Evolutionary conservation across 169 alveolate genomes (phyloP), one percentile per base, ranked within the genome.

Genomic region (Theileria orientalis): DNA sequence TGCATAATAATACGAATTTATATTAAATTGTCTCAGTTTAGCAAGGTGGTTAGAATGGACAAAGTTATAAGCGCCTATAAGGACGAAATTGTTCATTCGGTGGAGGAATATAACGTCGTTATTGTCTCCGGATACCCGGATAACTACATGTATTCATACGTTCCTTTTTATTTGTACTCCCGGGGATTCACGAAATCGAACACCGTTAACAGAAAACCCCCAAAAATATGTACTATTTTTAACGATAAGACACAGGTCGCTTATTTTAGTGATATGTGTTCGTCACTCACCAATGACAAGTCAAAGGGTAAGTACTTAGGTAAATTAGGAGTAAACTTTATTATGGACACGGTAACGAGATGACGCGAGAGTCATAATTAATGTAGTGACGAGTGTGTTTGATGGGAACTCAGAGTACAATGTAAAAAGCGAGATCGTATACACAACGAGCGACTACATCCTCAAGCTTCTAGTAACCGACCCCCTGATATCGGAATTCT

Each of bases 401-500:
- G 83, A 44, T 13, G 32, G 49, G 41, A n/a, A 30, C 37, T 27
- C 75, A 0, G 2, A 54, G 30, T 0, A 46, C 8, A 49, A 63
- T 14, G 19, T 41, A 2, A 37, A 72, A n/a, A 60, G 74, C 1
- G 82, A 82, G 21, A 40, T 82, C 3, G 41, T 82, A 23, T 82
- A 73, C 67, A 47, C 71, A 27, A 82, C 77, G 8, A 71, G 62
- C 54, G 82, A 73, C 29, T 57, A 62, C 62, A 33, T 82, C 9
- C 6, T 82, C 33, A 25, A 70, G 40, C 52, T 69, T 37, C 57
- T 89, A 32, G 25, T 84, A 66, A 30, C 67, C 14, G 93, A 89
- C 29, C 93, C 93, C 13, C 86, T 89, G 33, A 69, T 89, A 60
- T 76, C 90, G 42, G 91, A 89, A 40, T 89, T 61, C 80, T 78